Conservation (phyloP, 2,329 filamentous ascomycete genomes). For the Diaporthe helianthi region DNA sequence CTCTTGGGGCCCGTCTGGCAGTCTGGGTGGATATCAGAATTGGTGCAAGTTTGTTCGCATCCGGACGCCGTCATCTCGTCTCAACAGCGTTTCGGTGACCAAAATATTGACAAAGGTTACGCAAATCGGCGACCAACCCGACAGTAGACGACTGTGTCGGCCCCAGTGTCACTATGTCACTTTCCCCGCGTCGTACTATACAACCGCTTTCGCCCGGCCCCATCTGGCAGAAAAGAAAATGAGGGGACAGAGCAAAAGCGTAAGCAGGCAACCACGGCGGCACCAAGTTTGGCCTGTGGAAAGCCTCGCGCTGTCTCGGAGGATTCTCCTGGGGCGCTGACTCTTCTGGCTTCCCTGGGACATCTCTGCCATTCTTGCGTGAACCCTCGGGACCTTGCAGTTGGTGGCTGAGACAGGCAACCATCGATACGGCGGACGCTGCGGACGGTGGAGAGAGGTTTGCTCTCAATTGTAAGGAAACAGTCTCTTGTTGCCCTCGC, state of each 20-base stretch:
- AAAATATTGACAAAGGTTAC: neutral
- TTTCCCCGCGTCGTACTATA: neutral
- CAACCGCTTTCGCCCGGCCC: neutral
- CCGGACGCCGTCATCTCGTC: neutral
- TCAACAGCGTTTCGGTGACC: slow-evolving; percentile 23
- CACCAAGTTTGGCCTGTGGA: neutral
- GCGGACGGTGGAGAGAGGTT: slow-evolving; percentile 12
- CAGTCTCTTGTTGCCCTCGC: slow-evolving; percentile 11
- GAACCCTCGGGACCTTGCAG: slow-evolving; percentile 14
- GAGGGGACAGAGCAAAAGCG: neutral
- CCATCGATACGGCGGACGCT: slow-evolving; percentile 7
- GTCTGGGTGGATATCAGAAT: neutral
- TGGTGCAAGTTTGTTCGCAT: neutral
- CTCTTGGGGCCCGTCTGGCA: neutral
- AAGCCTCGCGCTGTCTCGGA: slow-evolving; percentile 10
- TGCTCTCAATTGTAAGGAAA: neutral
- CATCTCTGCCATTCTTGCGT: neutral
- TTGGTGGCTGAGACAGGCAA: slow-evolving; percentile 19
- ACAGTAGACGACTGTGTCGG: slow-evolving; percentile 4
- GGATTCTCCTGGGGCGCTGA: neutral
- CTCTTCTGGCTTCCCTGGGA: neutral
- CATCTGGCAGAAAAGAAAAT: slow-evolving; percentile 16
- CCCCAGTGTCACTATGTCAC: slow-evolving; percentile 16
- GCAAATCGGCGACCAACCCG: slow-evolving; percentile 26
- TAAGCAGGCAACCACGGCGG: neutral